phyloP scores from a whole-genome alignment of 2,329 filamentous ascomycete genomes.

The Proliferodiscus dingleyae region DNA sequence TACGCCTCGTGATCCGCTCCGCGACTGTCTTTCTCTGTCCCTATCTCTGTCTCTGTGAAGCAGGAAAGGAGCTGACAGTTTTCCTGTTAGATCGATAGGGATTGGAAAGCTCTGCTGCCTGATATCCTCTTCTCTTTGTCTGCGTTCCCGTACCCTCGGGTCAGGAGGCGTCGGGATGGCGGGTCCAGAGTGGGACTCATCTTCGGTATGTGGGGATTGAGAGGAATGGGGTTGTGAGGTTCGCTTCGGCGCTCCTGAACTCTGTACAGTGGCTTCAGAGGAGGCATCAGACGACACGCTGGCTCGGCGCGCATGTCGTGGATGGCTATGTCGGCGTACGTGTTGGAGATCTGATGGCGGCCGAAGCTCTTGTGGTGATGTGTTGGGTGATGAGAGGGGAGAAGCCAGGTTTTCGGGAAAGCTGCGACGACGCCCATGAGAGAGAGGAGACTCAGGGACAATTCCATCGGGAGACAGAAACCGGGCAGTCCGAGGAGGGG shows the following conservation, averaged over 20 bases:
- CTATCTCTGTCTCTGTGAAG: too few species aligned
- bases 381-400: conserved; percentile 26
- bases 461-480: conserved; percentile 39
- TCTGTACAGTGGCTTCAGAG: conserved; percentile 13
- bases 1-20: conserved; percentile 12
- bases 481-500: conserved; percentile 33
- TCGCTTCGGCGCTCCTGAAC: background rate
- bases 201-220: conserved; percentile 1
- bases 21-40: conserved; percentile 24
- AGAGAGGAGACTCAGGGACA: conserved; percentile 19
- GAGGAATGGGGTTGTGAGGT: conserved; percentile 9
- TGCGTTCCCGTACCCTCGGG: conserved; percentile 15
- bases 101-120: conserved; percentile 21
- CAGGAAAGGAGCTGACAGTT: conserved; percentile 28
- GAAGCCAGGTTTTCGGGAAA: conserved; percentile 26
- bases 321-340: conserved; percentile 46
- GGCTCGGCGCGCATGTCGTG: conserved; percentile 29
- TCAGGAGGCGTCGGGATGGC: conserved; percentile 6
- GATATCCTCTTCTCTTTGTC: conserved; percentile 23
- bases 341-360: conserved; percentile 27
- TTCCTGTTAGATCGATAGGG: conserved; percentile 27
- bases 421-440: conserved; percentile 22
- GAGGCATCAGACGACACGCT: conserved; percentile 22
- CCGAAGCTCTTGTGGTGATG: conserved; percentile 31
- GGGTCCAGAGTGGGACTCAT: conserved; percentile 4